phyloP scores from a whole-genome alignment of 495 filamentous ascomycete species.

The Umbilicaria muhlenbergii region DNA sequence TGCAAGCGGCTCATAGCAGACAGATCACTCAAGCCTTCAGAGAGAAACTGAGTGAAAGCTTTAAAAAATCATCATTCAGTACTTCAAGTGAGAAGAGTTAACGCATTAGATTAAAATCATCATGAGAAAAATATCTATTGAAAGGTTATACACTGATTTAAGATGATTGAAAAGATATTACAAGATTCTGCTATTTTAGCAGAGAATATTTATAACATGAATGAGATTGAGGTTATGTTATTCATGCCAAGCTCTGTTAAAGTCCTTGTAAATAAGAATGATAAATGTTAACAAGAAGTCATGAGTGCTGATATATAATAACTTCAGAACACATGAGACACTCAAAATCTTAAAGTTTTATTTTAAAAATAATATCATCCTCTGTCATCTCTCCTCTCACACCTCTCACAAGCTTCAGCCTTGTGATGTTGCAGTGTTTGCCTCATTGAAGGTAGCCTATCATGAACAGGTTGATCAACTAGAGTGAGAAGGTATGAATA shows the following conservation, averaged over 20 bases:
- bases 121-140: constrained; percentile 19
- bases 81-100: constrained; percentile 10
- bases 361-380: constrained; percentile 19
- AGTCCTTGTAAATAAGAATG: constrained; percentile 20
- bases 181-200: constrained; percentile 13
- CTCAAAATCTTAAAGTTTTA: constrained; percentile 16
- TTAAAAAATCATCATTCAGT: constrained; percentile 14
- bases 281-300: constrained; percentile 14
- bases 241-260: constrained; percentile 22
- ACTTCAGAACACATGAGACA: constrained; percentile 16
- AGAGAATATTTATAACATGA: constrained; percentile 21
- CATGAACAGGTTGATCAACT: constrained; percentile 13
- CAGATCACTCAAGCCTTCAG: constrained; percentile 8
- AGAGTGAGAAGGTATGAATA: constrained; percentile 11
- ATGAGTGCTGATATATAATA: constrained; percentile 16
- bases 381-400: constrained; percentile 17
- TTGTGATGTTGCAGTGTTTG: constrained; percentile 17
- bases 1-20: background rate
- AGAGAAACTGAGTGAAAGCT: constrained; percentile 16
- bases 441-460: constrained; percentile 15
- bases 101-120: constrained; percentile 12
- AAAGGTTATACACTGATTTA: constrained; percentile 22
- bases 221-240: constrained; percentile 22
- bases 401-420: constrained; percentile 18
- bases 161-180: constrained; percentile 14